Evolutionary conservation across 805 yeast genomes (phyloP).

Genomic region (Tetrapisispora namnaoensis): DNA sequence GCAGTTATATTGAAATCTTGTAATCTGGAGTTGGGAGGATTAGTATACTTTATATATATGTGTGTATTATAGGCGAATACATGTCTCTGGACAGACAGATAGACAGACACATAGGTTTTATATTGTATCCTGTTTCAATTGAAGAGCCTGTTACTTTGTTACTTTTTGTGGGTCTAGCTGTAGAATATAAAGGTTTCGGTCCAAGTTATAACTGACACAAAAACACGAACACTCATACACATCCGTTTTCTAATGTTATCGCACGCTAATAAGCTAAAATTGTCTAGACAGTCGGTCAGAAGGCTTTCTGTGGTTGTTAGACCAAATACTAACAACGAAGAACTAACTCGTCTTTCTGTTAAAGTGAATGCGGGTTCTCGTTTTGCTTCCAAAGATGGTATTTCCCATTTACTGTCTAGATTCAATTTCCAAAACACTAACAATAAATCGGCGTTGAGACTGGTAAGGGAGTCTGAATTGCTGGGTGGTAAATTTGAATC

Average conservation of each 20-base stretch:
- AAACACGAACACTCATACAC: too few species aligned
- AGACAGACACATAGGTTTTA: too few species aligned
- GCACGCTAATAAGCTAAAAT: conserved; percentile 15
- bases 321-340: conserved; percentile 51
- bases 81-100: too few species aligned
- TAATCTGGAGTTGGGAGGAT: too few species aligned
- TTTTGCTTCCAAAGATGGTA: conserved; percentile 58
- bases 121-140: too few species aligned
- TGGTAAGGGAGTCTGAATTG: conserved; percentile 89
- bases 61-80: too few species aligned
- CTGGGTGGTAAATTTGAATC: conserved; percentile 76
- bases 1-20: too few species aligned
- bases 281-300: conserved; percentile 26
- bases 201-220: too few species aligned
- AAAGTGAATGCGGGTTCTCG: conserved; percentile 85
- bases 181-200: too few species aligned
- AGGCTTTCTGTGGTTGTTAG: conserved; percentile 30
- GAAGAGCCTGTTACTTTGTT: too few species aligned
- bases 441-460: conserved; percentile 78
- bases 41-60: too few species aligned
- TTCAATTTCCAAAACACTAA: conserved; percentile 77
- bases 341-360: conserved; percentile 67
- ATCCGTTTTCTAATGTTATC: conserved; percentile 13
- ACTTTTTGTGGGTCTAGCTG: too few species aligned
- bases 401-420: conserved; percentile 75